Conservation (phyloP, 345 rosid species). For the Laguncularia racemosa region DNA sequence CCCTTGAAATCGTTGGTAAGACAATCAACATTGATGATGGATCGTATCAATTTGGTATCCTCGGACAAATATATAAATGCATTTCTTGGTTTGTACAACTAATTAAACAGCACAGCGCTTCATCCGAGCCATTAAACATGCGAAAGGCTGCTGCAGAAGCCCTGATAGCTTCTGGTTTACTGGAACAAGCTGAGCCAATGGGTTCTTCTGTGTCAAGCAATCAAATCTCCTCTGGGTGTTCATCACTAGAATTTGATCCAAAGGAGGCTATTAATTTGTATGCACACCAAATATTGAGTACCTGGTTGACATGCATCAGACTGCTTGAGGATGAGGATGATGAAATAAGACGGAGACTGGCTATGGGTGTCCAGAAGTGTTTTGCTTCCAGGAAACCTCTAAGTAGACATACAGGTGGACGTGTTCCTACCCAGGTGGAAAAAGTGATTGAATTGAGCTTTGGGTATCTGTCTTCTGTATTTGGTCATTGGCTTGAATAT, state of each 20-base stretch:
- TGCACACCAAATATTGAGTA: slow-evolving; percentile 50
- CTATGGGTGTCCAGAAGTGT: slow-evolving; percentile 56
- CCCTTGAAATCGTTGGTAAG: slow-evolving; percentile 19
- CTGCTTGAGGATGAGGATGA: slow-evolving; percentile 96
- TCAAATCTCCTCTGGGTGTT: slow-evolving; percentile 20
- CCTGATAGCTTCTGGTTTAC: slow-evolving; percentile 71
- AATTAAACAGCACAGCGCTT: slow-evolving; percentile 57
- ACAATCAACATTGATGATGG: slow-evolving; percentile 9
- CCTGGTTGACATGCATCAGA: slow-evolving; percentile 75
- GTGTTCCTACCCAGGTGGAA: slow-evolving; percentile 74
- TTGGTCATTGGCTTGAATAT: slow-evolving; percentile 78
- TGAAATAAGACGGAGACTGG: slow-evolving; percentile 59
- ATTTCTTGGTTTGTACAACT: slow-evolving; percentile 44
- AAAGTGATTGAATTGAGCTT: slow-evolving; percentile 76
- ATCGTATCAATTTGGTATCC: slow-evolving; percentile 23
- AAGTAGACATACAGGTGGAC: slow-evolving; percentile 9
- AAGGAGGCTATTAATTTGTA: slow-evolving; percentile 32
- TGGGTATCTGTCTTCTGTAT: slow-evolving; percentile 50
- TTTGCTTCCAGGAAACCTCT: slow-evolving; percentile 21
- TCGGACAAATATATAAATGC: slow-evolving; percentile 34
- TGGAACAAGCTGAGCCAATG: slow-evolving; percentile 68
- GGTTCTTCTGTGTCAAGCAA: slow-evolving; percentile 39
- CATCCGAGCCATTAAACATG: slow-evolving; percentile 75
- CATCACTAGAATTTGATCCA: slow-evolving; percentile 15
- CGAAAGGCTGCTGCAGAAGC: slow-evolving; percentile 84